phyloP scores from a whole-genome alignment of 2,329 filamentous ascomycete species.

The Metarhizium album region DNA sequence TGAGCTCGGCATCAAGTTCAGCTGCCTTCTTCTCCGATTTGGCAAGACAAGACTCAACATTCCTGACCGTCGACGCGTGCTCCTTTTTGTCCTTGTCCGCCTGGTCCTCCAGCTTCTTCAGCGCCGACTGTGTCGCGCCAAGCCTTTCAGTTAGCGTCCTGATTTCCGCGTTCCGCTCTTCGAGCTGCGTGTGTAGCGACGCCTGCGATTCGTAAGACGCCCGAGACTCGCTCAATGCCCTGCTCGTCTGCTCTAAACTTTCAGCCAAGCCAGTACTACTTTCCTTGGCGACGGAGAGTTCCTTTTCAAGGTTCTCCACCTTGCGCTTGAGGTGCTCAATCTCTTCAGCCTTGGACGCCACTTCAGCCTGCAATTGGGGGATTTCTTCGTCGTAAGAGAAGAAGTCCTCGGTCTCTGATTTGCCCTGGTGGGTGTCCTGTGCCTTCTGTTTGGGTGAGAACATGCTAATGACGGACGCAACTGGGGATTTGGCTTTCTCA shows the following conservation, averaged over 20 bases:
- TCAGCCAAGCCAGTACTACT: conserved; percentile 55
- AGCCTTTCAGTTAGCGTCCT: conserved; percentile 38
- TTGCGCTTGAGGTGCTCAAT: conserved; percentile 60
- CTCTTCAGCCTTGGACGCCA: conserved; percentile 59
- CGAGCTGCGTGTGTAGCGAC: conserved; percentile 38
- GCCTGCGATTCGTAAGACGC: conserved; percentile 29
- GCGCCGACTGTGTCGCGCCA: conserved; percentile 29
- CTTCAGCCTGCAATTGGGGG: conserved; percentile 65
- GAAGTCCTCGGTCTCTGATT: conserved; percentile 53
- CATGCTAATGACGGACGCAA: conserved; percentile 35
- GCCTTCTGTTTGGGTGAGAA: conserved; percentile 38
- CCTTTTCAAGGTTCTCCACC: conserved; percentile 55
- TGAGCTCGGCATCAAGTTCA: conserved; percentile 31
- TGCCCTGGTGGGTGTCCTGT: conserved; percentile 18
- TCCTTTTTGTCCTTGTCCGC: conserved; percentile 22
- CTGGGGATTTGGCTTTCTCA: conserved; percentile 32
- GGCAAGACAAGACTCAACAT: conserved; percentile 25
- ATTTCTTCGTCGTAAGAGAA: conserved; percentile 90
- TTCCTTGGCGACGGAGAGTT: conserved; percentile 62
- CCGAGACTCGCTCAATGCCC: conserved; percentile 44
- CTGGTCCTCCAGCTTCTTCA: conserved; percentile 32
- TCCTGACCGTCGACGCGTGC: conserved; percentile 22
- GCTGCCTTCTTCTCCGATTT: conserved; percentile 22
- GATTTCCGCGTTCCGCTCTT: conserved; percentile 37
- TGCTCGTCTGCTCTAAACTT: conserved; percentile 56